phyloP scores from a whole-genome alignment of 306 rosid genomes.

The Betula pendula region DNA sequence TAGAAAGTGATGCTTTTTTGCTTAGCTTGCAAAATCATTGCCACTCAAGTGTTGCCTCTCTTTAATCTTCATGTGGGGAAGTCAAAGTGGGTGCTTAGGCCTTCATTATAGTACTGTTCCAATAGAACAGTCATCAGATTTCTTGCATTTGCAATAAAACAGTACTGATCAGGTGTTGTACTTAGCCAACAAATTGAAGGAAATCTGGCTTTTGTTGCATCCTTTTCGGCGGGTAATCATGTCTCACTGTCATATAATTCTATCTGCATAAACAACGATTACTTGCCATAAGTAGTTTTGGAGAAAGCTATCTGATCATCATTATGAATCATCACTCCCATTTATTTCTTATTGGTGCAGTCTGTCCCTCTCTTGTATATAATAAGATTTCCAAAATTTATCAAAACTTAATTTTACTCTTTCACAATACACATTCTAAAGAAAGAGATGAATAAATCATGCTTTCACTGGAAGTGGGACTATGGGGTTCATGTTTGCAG shows the following conservation, averaged over 20 bases:
- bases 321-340: background rate
- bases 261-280: background rate
- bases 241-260: background rate
- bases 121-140: constrained; percentile 20
- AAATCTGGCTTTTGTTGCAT: background rate
- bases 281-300: constrained; percentile 9
- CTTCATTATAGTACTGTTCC: background rate
- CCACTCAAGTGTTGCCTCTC: background rate
- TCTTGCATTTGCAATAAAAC: constrained; percentile 2
- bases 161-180: background rate
- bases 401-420: too few species aligned
- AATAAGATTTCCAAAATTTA: too few species aligned
- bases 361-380: background rate
- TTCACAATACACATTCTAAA: background rate
- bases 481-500: background rate
- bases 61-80: background rate
- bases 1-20: constrained; percentile 10
- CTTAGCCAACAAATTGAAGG: background rate
- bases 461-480: background rate
- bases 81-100: constrained; percentile 3
- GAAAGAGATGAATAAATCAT: background rate
- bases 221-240: background rate
- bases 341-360: background rate
- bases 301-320: constrained; percentile 1
- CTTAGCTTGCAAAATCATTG: constrained; percentile 10